Base-by-base conservation (phyloP, 2,329 filamentous ascomycete genomes). In the Xylogone sp. region DNA sequence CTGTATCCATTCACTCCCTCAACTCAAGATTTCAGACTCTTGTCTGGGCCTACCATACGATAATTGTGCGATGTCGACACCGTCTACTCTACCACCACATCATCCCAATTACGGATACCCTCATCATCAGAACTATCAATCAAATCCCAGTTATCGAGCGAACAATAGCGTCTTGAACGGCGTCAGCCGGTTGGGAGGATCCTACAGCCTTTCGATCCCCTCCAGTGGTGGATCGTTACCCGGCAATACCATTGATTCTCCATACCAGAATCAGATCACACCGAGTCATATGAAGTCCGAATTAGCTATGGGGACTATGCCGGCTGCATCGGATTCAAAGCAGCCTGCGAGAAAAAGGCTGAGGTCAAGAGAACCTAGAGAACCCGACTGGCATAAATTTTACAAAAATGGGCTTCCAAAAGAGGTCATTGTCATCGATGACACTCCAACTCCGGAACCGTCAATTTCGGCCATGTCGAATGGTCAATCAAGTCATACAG, bases 381-480 rank as follows among this genome's bases (percentile, higher is more conserved):
- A 83, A 59, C 87, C 88, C 46, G 85, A 94, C 69, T 94, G 89
- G 89, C 76, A 81, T 52, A 82, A 79, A 57, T 94, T 92, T 65
- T 93, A 92, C 69, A 87, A 86, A 66, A 92, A 93, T 68, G 89
- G 89, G 3, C 73, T 91, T 21, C 89, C 89, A 21, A 87, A 90
- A 66, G 89, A 94, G 72, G 84, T 94, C 65, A 93, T 94, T 64
- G 84, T 93, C 62, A 94, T 94, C 58, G 77, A 76, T 59, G 86
- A 92, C 67, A 84, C 82, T 3, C 87, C 87, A 48, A 69, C 71
- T 10, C 76, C 76, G 27, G 58, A 61, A 16, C 58, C 65, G 58
- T 63, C 69, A 51, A 52, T 56, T 52, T 60, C 62, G 51, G 48
- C 65, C 56, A 42, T 60, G 45, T 77, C 78, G 51, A 76, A 80